These are phyloP conservation scores for Starmerella asiatica DNA, from an alignment of 805 yeast genomes.

Conservation along the genomic window DNA sequence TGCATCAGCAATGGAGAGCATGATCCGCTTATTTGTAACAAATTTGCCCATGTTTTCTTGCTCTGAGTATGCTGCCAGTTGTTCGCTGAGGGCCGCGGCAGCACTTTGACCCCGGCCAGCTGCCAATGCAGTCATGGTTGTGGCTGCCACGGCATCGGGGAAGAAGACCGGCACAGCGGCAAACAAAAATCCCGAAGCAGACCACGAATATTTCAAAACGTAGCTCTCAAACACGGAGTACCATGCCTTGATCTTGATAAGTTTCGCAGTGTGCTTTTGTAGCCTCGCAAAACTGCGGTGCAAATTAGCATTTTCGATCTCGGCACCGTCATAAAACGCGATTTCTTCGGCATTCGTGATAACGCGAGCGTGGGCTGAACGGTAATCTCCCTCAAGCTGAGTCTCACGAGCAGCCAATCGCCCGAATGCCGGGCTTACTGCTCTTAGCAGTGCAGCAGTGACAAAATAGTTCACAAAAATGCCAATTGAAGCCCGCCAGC, in stretches of 20 bases:
- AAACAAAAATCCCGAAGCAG: slow-evolving; percentile 85
- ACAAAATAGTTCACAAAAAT: slow-evolving; percentile 66
- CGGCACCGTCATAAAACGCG: slow-evolving; percentile 83
- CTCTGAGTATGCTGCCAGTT: slow-evolving; percentile 9
- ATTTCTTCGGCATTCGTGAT: slow-evolving; percentile 87
- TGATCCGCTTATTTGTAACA: slow-evolving; percentile 76
- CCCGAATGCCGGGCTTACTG: slow-evolving; percentile 75
- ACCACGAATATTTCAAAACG: slow-evolving; percentile 82
- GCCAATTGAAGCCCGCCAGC: slow-evolving; percentile 73
- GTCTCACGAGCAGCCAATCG: slow-evolving; percentile 58
- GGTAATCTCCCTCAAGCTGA: slow-evolving; percentile 74
- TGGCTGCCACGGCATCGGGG: slow-evolving; percentile 32
- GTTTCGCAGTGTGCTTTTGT: slow-evolving; percentile 39
- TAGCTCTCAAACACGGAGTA: slow-evolving; percentile 75
- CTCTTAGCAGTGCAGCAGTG: slow-evolving; percentile 62
- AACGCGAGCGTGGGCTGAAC: slow-evolving; percentile 71
- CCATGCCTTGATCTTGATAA: slow-evolving; percentile 45
- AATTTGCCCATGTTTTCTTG: slow-evolving; percentile 63
- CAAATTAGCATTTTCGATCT: slow-evolving; percentile 59
- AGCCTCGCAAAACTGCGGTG: slow-evolving; percentile 44
- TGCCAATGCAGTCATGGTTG: slow-evolving; percentile 13
- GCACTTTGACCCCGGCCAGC: neutral
- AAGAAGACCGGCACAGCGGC: slow-evolving; percentile 79
- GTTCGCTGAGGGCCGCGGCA: neutral
- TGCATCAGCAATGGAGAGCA: slow-evolving; percentile 87